Evolutionary conservation across 83 land plant species (phyloP).

Genomic region (Picea abies): DNA sequence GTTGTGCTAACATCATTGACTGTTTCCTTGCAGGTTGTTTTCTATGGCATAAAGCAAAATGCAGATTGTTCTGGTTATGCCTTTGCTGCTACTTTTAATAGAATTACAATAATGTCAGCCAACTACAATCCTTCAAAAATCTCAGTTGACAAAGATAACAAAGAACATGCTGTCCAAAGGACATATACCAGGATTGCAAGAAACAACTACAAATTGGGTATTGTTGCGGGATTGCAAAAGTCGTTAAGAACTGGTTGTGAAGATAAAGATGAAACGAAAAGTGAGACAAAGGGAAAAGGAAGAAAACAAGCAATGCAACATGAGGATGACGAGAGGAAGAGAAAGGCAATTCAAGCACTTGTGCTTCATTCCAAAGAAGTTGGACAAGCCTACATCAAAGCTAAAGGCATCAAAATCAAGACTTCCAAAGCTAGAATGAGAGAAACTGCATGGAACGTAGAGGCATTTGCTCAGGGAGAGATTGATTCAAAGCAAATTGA

Average conservation of each 20-base stretch:
- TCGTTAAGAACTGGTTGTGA: neutral
- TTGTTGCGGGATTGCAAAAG: conserved; percentile 12
- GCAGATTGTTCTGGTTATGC: conserved; percentile 29
- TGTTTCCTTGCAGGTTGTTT: conserved; percentile 23
- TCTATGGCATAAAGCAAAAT: conserved; percentile 30
- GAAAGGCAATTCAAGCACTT: conserved; percentile 9
- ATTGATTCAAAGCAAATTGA: conserved; percentile 17
- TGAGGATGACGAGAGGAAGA: neutral
- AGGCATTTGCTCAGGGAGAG: conserved; percentile 20
- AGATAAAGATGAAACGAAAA: neutral
- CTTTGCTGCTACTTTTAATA: conserved; percentile 25
- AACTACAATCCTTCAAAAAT: no score
- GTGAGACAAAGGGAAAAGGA: conserved; percentile 1
- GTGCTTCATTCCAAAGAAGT: conserved; percentile 25
- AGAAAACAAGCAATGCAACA: neutral
- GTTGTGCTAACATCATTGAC: neutral
- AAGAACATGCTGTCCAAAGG: neutral
- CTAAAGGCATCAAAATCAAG: conserved; percentile 12
- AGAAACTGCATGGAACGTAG: conserved; percentile 8
- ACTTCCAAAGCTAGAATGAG: neutral
- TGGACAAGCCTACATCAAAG: conserved; percentile 17
- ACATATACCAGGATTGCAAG: conserved; percentile 14
- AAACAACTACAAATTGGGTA: conserved; percentile 12
- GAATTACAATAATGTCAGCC: conserved; percentile 20
- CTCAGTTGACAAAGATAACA: no score